Evolutionary conservation across 768 basidiomycete species (phyloP).

Genomic region (Pholiota molesta): DNA sequence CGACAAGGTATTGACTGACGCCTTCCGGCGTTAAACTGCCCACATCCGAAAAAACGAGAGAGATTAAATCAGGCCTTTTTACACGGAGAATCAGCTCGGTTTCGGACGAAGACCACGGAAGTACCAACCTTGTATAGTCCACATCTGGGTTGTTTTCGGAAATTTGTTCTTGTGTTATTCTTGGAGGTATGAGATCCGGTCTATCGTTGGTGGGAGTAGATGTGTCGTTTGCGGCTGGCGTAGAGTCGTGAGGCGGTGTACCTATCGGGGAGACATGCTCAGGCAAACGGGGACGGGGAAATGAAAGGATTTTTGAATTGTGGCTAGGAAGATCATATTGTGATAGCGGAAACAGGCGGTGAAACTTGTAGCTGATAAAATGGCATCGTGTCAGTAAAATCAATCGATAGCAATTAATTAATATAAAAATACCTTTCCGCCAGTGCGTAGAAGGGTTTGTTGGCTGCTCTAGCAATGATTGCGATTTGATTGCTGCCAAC

Average conservation of each 20-base stretch:
- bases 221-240: slow-evolving; percentile 15
- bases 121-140: slow-evolving; percentile 84
- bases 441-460: slow-evolving; percentile 95
- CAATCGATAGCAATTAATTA: slow-evolving; percentile 25
- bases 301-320: slow-evolving; percentile 73
- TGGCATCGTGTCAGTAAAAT: slow-evolving; percentile 20
- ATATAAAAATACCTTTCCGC: slow-evolving; percentile 73
- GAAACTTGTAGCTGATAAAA: slow-evolving; percentile 87
- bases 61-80: slow-evolving; percentile 85
- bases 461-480: slow-evolving; percentile 90
- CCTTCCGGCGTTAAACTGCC: slow-evolving; percentile 92
- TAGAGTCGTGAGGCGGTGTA: slow-evolving; percentile 18
- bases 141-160: slow-evolving; percentile 85
- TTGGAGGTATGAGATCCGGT: slow-evolving; percentile 32
- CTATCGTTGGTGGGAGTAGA: slow-evolving; percentile 19
- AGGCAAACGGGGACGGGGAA: slow-evolving; percentile 47
- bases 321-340: slow-evolving; percentile 88
- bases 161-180: slow-evolving; percentile 84
- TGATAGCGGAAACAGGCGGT: slow-evolving; percentile 91
- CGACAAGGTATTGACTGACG: slow-evolving; percentile 93
- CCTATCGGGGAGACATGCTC: slow-evolving; percentile 27
- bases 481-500: slow-evolving; percentile 97
- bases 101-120: slow-evolving; percentile 11
- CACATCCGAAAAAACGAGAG: slow-evolving; percentile 92
- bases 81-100: slow-evolving; percentile 20